Base-by-base conservation (phyloP, 495 filamentous ascomycete species). In the Penicillium waksmanii region DNA sequence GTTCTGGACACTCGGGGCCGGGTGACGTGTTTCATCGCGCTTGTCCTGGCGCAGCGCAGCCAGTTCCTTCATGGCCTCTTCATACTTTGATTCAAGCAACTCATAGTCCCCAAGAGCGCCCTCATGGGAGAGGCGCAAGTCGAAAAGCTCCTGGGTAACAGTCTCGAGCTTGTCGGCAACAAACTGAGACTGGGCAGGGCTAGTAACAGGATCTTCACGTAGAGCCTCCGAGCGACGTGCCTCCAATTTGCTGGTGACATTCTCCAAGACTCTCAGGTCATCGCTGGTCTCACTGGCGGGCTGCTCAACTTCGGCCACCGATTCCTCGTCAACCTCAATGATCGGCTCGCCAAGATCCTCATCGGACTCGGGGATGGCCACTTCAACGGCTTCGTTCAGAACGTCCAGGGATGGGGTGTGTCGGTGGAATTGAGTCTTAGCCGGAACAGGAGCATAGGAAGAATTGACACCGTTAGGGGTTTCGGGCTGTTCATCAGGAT, bases 121-220 rank as follows among this genome's bases (percentile, higher is more conserved):
- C 69, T 98, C 96, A 63, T 99, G 96, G 74, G 96, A 91, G 36
- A 94, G 86, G 34, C 88, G 87, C 49, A 99, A 83, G 64, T 96
- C 90, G 51, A 97, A 86, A 2, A 99, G 88, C 69, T 99, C 96
- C 69, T 96, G 92, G 15, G 89, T 93, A 47, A 98, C 87, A 46
- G 84, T 90, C 63, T 97, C 93, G 38, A 98, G 83, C 76, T 98
- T 97, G 69, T 98, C 94, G 12, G 89, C 87, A 52, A 98, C 89
- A 65, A 91, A 91, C 59, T 89, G 89, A 33, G 86, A 87, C 68
- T 97, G 92, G 1, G 90, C 88, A 8, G 92, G 89, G 67, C 87
- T 93, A 53, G 85, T 80, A 5, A 81, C 71, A 6, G 81, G 48
- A 42, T 69, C 63, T 25, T 70, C 62, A 34, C 36, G 43, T 9